These are phyloP conservation scores for Trichomonascaceae sp. DNA, from an alignment of 1,139 yeast species.

Conservation along the genomic window DNA sequence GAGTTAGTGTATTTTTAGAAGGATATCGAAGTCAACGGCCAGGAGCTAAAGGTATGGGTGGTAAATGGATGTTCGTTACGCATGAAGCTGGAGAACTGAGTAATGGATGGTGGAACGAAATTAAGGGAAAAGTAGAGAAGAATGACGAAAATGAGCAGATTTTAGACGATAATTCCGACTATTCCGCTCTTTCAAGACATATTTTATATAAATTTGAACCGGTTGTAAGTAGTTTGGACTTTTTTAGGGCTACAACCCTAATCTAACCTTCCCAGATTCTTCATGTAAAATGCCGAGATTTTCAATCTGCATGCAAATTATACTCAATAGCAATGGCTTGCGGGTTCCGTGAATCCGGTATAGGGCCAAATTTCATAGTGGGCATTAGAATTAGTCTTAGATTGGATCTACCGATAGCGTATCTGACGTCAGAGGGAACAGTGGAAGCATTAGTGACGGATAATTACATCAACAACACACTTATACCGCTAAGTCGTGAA, in stretches of 20 bases:
- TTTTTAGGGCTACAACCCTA: not conserved
- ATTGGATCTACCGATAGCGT: slow-evolving; percentile 70
- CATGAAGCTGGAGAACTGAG: slow-evolving; percentile 51
- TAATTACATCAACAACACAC: slow-evolving; percentile 42
- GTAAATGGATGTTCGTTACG: slow-evolving; percentile 77
- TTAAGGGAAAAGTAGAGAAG: slow-evolving; percentile 6
- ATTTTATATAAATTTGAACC: slow-evolving; percentile 79
- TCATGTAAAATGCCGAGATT: slow-evolving; percentile 72
- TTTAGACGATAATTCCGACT: slow-evolving; percentile 2
- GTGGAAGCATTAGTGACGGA: slow-evolving; percentile 42
- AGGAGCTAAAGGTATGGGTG: slow-evolving; percentile 85
- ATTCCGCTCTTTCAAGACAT: slow-evolving; percentile 37
- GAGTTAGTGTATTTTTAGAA: slow-evolving; percentile 75
- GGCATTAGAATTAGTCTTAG: slow-evolving; percentile 69
- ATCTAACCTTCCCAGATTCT: slow-evolving; percentile 39
- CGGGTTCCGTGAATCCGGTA: slow-evolving; percentile 85
- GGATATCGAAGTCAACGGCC: slow-evolving; percentile 46
- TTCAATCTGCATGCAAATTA: slow-evolving; percentile 50
- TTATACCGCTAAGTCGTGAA: slow-evolving; percentile 42
- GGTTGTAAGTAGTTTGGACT: slow-evolving; percentile 30
- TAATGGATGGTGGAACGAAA: slow-evolving; percentile 43
- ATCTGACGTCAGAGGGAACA: slow-evolving; percentile 27
- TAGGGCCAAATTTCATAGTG: slow-evolving; percentile 71
- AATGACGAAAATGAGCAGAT: not conserved
- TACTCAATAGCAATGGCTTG: slow-evolving; percentile 72